Evolutionary conservation across 2,329 filamentous ascomycete genomes (phyloP).

Genomic region (Neofusicoccum kwambonambiense): DNA sequence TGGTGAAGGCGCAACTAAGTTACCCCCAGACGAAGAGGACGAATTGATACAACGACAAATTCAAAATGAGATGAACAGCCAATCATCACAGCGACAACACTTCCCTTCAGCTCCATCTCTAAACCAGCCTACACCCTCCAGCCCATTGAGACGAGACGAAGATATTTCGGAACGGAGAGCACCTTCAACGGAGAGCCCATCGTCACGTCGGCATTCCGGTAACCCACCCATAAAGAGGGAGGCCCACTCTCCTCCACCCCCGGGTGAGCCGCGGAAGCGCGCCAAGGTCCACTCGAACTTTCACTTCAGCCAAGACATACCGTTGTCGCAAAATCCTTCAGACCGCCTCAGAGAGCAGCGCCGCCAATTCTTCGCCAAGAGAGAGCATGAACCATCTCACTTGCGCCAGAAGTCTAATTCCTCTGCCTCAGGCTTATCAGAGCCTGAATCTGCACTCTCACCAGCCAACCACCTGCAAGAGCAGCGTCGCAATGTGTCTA

Average conservation of each 20-base stretch:
- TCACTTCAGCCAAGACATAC: constrained; percentile 19
- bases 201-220: not conserved
- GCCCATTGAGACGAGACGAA: not conserved
- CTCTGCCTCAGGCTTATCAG: not conserved
- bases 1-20: not conserved
- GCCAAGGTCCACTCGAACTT: not conserved
- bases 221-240: not conserved
- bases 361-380: constrained; percentile 1
- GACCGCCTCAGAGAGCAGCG: not conserved
- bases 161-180: not conserved
- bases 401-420: constrained; percentile 15
- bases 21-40: not conserved
- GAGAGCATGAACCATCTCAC: not conserved
- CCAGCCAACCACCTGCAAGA: not conserved
- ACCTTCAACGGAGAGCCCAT: not conserved
- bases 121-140: not conserved
- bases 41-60: constrained; percentile 2
- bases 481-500: not conserved
- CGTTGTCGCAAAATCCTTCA: constrained; percentile 5
- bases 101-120: not conserved
- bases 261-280: not conserved
- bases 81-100: not conserved
- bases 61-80: not conserved
- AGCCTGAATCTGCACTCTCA: not conserved
- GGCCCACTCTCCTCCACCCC: not conserved